Evolutionary conservation across 2,329 filamentous ascomycete genomes (phyloP).

Genomic region (Berkeleyomyces rouxiae): DNA sequence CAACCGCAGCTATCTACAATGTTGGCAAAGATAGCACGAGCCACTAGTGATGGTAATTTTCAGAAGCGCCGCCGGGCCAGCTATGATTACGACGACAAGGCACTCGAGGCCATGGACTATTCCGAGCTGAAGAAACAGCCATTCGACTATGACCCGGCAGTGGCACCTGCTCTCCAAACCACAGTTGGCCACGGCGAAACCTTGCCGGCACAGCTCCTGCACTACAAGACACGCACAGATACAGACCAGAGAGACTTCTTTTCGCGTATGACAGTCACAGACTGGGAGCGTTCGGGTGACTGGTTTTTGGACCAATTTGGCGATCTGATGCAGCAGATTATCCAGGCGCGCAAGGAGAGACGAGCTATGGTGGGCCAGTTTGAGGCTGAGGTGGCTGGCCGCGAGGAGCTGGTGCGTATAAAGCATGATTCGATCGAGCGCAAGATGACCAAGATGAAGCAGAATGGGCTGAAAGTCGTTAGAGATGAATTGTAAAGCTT

Average conservation of each 20-base stretch:
- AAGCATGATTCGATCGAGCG: constrained; percentile 37
- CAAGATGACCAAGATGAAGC: constrained; percentile 37
- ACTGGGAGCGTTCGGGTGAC: constrained; percentile 43
- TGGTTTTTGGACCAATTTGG: constrained; percentile 42
- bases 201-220: constrained; percentile 31
- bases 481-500: constrained; percentile 10
- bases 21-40: constrained; percentile 6
- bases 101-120: constrained; percentile 37
- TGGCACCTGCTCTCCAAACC: constrained; percentile 20
- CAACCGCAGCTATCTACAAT: constrained; percentile 1
- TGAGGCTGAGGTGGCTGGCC: constrained; percentile 36
- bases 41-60: constrained; percentile 10
- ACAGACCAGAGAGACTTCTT: constrained; percentile 35
- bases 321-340: constrained; percentile 31
- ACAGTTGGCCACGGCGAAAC: constrained; percentile 24
- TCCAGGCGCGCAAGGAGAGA: constrained; percentile 32
- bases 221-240: constrained; percentile 31
- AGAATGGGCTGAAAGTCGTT: constrained; percentile 40
- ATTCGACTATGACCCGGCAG: constrained; percentile 41
- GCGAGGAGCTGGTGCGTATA: constrained; percentile 36
- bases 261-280: constrained; percentile 33
- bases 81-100: constrained; percentile 40
- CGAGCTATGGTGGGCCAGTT: constrained; percentile 33
- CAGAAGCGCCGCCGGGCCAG: constrained; percentile 28
- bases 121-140: constrained; percentile 32